Evolutionary conservation across 75 land plant genomes (phyloP).

Genomic region (Picea sitchensis): DNA sequence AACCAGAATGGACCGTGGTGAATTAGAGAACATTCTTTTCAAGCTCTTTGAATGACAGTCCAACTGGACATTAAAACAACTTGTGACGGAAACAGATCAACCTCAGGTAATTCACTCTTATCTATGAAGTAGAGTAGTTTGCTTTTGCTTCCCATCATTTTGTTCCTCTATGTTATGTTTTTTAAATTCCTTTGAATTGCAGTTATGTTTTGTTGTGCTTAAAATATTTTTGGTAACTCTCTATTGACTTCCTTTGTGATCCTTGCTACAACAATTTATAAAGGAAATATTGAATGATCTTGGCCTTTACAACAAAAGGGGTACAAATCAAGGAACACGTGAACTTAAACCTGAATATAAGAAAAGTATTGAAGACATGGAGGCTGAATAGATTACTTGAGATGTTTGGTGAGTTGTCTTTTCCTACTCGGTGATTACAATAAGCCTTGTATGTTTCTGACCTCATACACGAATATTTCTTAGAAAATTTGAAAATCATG

Average conservation of each 20-base stretch:
- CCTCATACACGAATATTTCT: too few relatives aligned
- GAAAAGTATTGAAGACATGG: slow-evolving; percentile 52
- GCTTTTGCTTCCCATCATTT: too few relatives aligned
- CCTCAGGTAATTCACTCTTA: slow-evolving; percentile 85
- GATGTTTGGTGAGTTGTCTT: neutral
- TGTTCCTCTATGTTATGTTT: too few relatives aligned
- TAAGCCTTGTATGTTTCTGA: too few relatives aligned
- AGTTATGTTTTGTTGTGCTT: too few relatives aligned
- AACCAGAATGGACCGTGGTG: slow-evolving; percentile 81
- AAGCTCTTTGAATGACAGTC: slow-evolving; percentile 94
- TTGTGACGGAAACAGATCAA: slow-evolving; percentile 92
- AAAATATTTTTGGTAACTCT: too few relatives aligned
- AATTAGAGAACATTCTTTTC: slow-evolving; percentile 86
- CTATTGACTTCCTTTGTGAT: neutral
- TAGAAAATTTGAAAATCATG: too few relatives aligned
- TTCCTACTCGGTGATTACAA: too few relatives aligned
- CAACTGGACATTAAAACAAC: slow-evolving; percentile 96
- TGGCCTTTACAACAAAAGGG: slow-evolving; percentile 94
- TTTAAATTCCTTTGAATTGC: too few relatives aligned
- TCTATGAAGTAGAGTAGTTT: too few relatives aligned
- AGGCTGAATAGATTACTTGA: slow-evolving; percentile 23
- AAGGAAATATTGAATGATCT: slow-evolving; percentile 95
- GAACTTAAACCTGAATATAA: slow-evolving; percentile 97
- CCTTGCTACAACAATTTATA: slow-evolving; percentile 79
- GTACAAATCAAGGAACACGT: slow-evolving; percentile 95